Conservation (phyloP, 2,329 filamentous ascomycete genomes). For the Phoma sp. region DNA sequence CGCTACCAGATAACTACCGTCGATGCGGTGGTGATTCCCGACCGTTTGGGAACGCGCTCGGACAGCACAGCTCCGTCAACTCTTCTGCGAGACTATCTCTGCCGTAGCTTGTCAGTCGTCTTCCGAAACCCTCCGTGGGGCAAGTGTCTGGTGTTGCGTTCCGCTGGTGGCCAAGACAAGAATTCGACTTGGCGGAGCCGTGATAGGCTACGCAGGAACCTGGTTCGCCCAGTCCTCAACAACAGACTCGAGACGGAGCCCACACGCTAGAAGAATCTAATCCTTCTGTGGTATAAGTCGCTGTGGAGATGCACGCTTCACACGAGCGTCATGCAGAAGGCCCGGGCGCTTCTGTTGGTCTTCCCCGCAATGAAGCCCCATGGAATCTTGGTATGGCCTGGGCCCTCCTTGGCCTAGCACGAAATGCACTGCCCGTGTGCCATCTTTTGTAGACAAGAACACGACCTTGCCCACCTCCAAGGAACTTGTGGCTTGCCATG, state of each 20-base stretch:
- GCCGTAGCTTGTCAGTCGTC: background rate
- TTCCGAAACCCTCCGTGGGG: conserved; percentile 25
- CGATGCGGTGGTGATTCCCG: conserved; percentile 4
- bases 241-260: conserved; percentile 26
- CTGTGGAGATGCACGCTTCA: conserved; percentile 10
- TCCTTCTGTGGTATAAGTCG: conserved; percentile 4
- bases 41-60: conserved; percentile 5
- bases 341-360: conserved; percentile 7
- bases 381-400: conserved; percentile 24
- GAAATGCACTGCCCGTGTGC: conserved; percentile 16
- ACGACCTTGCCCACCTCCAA: conserved; percentile 23
- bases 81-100: conserved; percentile 2
- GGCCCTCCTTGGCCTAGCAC: conserved; percentile 30
- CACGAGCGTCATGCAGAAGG: conserved; percentile 14
- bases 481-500: conserved; percentile 36
- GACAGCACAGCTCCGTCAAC: conserved; percentile 10
- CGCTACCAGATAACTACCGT: background rate
- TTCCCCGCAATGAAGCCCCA: conserved; percentile 22
- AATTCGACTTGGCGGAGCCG: conserved; percentile 21
- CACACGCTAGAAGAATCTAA: conserved; percentile 17
- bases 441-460: conserved; percentile 16
- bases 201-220: conserved; percentile 19
- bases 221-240: conserved; percentile 11
- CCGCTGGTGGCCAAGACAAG: conserved; percentile 23
- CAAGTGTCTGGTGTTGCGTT: conserved; percentile 10